phyloP scores from a whole-genome alignment of 2,329 filamentous ascomycete genomes.

The Xylaria hypoxylon region DNA sequence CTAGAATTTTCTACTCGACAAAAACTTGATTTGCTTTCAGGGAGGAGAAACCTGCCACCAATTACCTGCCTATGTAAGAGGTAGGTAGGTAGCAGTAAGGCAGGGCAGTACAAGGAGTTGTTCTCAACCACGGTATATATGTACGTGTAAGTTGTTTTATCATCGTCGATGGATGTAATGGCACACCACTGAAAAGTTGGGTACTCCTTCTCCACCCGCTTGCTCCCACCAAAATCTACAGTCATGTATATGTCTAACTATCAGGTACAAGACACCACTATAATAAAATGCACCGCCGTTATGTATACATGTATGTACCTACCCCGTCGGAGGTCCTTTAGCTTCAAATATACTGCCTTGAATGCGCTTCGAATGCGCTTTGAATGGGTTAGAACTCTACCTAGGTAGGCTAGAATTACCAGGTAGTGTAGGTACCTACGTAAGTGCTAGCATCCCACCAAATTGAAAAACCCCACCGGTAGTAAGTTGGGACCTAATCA shows the following conservation, averaged over 20 bases:
- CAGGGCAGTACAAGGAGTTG: not conserved
- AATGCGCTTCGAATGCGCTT: not conserved
- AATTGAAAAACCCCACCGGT: not conserved
- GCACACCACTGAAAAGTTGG: not conserved
- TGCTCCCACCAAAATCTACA: slow-evolving; percentile 19
- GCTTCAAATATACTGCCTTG: not conserved
- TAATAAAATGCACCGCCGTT: not conserved
- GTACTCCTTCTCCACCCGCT: slow-evolving; percentile 12
- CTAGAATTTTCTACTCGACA: not conserved
- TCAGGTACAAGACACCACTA: not conserved
- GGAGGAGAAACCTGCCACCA: not conserved
- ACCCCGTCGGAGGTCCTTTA: slow-evolving; percentile 6
- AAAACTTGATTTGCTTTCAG: not conserved
- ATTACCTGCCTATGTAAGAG: not conserved
- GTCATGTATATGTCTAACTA: not conserved
- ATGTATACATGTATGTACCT: not conserved
- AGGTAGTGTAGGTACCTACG: too few species aligned
- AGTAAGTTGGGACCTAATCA: slow-evolving; percentile 1
- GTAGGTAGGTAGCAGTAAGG: slow-evolving; percentile 7
- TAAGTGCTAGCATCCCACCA: slow-evolving; percentile 13
- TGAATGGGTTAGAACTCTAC: not conserved
- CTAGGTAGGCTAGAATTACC: too few species aligned
- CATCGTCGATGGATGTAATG: slow-evolving; percentile 4
- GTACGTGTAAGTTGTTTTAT: not conserved
- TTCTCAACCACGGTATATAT: slow-evolving; percentile 1